Percentiles rank a stretch among this genome's conserved stretches.
Evolutionary conservation across 1,284 basidiomycete species (phyloP).

Genomic region (Tetrapyrgos nigripes): DNA sequence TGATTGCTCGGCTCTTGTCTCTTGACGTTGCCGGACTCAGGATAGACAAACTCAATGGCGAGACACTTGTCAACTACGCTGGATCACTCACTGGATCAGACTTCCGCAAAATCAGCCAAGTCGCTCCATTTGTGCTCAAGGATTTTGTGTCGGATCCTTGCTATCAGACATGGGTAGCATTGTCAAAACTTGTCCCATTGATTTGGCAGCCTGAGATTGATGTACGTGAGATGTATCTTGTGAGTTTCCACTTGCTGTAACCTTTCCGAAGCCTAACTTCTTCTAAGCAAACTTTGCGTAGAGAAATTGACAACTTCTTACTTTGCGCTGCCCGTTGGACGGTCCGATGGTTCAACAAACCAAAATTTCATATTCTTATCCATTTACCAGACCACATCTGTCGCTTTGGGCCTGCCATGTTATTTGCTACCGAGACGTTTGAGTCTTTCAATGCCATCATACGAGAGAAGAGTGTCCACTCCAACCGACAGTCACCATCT

Average conservation of each 20-base stretch:
- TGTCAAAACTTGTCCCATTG: conserved; percentile 37
- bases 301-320: conserved; percentile 36
- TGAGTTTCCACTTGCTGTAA: conserved; percentile 17
- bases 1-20: neutral
- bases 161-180: conserved; percentile 33
- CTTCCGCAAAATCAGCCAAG: conserved; percentile 9
- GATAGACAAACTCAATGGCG: neutral
- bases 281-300: neutral
- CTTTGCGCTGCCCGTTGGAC: conserved; percentile 32
- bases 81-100: conserved; percentile 12
- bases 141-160: neutral
- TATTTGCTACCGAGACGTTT: conserved; percentile 31
- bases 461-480: conserved; percentile 38
- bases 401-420: conserved; percentile 43
- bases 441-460: conserved; percentile 6
- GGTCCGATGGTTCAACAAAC: conserved; percentile 43
- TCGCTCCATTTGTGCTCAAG: conserved; percentile 11
- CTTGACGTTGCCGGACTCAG: conserved; percentile 4
- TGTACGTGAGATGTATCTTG: conserved; percentile 34
- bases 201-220: conserved; percentile 43
- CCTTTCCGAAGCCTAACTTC: no score
- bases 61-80: conserved; percentile 5
- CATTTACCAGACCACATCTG: conserved; percentile 38
- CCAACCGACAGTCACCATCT: conserved; percentile 48
- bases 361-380: conserved; percentile 43